Base-by-base conservation (phyloP, 345 rosid genomes). In the Populus euphratica region DNA sequence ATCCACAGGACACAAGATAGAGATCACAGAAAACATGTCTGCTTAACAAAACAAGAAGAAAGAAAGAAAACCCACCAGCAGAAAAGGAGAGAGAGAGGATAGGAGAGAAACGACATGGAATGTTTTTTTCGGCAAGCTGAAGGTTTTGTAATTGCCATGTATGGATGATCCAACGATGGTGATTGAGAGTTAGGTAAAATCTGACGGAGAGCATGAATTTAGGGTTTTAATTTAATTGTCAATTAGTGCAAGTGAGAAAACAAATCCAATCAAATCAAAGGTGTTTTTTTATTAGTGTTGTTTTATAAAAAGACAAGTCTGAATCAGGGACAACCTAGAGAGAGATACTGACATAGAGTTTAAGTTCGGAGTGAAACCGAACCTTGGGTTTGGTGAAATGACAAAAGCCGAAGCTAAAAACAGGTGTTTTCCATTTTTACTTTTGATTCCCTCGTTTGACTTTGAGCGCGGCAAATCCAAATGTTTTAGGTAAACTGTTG, bases 401-500 rank as follows among this genome's bases (percentile, higher is more conserved):
- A 80, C 87, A 78, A 76, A 74, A 41, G 6, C 85, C 86, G 80
- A 81, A 78, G 68, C 88, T 81, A 16, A 14, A 36, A 14, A 36
- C 50, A 7, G n/a, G n/a, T n/a, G 63, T 56, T 23, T n/a, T 56
- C 25, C 63, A n/a, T 56, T 50, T 50, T 33, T 4, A 47, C 50
- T 59, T 72, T 18, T 23, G 80, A 68, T 78, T 65, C 73, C 27
- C 8, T 33, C 29, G 25, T 78, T 77, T 81, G 84, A 73, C 83
- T 74, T 74, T 63, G 35, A 44, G 80, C 84, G 86, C 88, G 88
- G 85, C 86, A 86, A 86, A 77, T 77, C 83, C 44, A 78, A 75
- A 44, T 23, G 43, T 68, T 82, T 44, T 50, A 33, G n/a, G 18
- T 49, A 68, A 38, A 41, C 50, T 2, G 21, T 17, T 41, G 29